Evolutionary conservation across 2,329 filamentous ascomycete genomes (phyloP).

Genomic region (Cercospora berteroae): DNA sequence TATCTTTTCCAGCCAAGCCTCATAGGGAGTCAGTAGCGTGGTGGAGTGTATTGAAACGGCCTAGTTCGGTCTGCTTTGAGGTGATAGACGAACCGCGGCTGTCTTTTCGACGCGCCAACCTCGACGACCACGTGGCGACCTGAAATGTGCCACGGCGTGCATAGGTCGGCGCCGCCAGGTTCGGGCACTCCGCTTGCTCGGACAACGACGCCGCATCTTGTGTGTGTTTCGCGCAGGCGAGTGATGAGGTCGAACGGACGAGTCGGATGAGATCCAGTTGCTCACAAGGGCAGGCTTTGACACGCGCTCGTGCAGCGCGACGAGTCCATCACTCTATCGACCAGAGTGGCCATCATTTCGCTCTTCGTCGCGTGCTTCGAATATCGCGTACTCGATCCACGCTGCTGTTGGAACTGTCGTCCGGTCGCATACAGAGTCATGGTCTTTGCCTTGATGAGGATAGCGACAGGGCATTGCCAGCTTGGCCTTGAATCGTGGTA

Average conservation of each 20-base stretch:
- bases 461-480: neutral
- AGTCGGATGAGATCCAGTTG: neutral
- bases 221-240: neutral
- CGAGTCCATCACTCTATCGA: neutral
- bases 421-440: neutral
- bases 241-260: neutral
- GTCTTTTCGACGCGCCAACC: neutral
- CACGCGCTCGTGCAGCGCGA: neutral
- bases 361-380: neutral
- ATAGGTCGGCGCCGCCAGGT: neutral
- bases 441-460: neutral
- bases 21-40: constrained; percentile 6
- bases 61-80: constrained; percentile 1
- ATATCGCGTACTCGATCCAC: neutral
- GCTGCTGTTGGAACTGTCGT: neutral
- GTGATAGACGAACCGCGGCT: constrained; percentile 1
- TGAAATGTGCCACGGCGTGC: neutral
- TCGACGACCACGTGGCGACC: constrained; percentile 5
- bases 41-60: neutral
- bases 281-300: neutral
- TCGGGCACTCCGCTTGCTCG: neutral
- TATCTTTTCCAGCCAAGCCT: constrained; percentile 3
- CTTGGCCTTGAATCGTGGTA: neutral
- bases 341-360: neutral
- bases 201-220: neutral